Percentiles rank a stretch among this genome's conserved stretches.
Conservation (phyloP, 1,139 yeast genomes). For the Pichia sp. region DNA sequence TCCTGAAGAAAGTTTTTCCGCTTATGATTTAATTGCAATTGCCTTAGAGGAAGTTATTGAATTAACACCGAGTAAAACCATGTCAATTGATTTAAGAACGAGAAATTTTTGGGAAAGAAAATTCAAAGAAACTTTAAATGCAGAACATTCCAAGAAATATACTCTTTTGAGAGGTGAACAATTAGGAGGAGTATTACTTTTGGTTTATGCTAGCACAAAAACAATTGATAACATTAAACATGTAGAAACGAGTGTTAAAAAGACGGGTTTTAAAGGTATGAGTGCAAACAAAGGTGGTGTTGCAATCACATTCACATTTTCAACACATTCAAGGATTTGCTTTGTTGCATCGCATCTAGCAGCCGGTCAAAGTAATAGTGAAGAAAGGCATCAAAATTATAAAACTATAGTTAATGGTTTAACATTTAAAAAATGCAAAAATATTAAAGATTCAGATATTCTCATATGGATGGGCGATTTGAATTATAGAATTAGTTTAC, state of each 20-base stretch:
- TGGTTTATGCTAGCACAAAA: slow-evolving; percentile 56
- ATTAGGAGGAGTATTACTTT: slow-evolving; percentile 82
- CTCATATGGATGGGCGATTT: slow-evolving; percentile 95
- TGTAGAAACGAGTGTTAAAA: slow-evolving; percentile 71
- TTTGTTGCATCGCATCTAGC: slow-evolving; percentile 91
- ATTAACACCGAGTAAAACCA: slow-evolving; percentile 82
- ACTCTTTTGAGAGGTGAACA: slow-evolving; percentile 78
- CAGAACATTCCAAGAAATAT: slow-evolving; percentile 27
- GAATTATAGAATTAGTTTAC: slow-evolving; percentile 72
- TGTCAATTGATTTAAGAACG: slow-evolving; percentile 69
- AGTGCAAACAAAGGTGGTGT: slow-evolving; percentile 96
- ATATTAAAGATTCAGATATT: slow-evolving; percentile 75
- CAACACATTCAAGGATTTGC: slow-evolving; percentile 68
- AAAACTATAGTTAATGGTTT: slow-evolving; percentile 73
- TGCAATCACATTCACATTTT: slow-evolving; percentile 72
- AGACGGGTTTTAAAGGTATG: slow-evolving; percentile 91
- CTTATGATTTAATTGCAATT: slow-evolving; percentile 62
- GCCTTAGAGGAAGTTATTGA: slow-evolving; percentile 94
- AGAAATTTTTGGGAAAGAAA: slow-evolving; percentile 74
- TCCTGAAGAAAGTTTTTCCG: slow-evolving; percentile 32
- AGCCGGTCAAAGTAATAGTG: slow-evolving; percentile 79
- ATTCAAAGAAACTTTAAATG: slow-evolving; percentile 52
- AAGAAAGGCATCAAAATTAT: slow-evolving; percentile 85
- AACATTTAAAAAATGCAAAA: slow-evolving; percentile 64
- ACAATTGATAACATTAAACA: slow-evolving; percentile 60